Percentiles rank a stretch among this genome's conserved stretches.
Evolutionary conservation across 2,329 filamentous ascomycete species (phyloP).

Genomic region (Fusarium sp.): DNA sequence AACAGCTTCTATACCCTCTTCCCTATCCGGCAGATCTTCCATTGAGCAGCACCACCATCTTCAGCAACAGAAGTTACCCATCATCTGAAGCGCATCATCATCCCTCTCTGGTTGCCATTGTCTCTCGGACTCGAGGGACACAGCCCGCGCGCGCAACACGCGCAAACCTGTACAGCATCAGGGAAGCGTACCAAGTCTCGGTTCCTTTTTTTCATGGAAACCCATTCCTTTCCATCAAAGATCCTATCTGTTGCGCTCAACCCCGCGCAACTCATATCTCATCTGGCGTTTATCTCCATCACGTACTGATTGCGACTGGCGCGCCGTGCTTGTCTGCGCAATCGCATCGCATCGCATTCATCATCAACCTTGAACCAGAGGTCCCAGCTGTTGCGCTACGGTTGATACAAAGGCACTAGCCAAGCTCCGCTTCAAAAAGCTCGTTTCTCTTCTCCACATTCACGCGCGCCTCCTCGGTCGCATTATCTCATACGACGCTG

Average conservation of each 20-base stretch:
- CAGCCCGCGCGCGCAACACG: conserved; percentile 17
- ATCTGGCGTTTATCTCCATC: conserved; percentile 8
- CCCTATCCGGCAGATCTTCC: conserved; percentile 1
- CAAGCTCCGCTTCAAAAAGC: conserved; percentile 31
- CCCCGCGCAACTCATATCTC: conserved; percentile 15
- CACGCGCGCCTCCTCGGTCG: conserved; percentile 42
- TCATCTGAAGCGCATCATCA: conserved; percentile 1
- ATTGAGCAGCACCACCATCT: conserved; percentile 19
- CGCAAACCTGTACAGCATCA: conserved; percentile 16
- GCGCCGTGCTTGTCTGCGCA: conserved; percentile 14
- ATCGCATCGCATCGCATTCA: conserved; percentile 23
- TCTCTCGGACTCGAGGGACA: conserved; percentile 12
- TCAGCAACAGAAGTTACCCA: conserved; percentile 1
- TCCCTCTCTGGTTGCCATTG: conserved; percentile 3
- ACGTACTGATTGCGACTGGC: conserved; percentile 10
- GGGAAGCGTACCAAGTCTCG: conserved; percentile 22
- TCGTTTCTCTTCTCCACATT: conserved; percentile 43
- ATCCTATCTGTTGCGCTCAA: conserved; percentile 4
- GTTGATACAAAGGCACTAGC: conserved; percentile 30
- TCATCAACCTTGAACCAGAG: conserved; percentile 25
- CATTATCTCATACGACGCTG: conserved; percentile 40
- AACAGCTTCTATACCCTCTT: conserved; percentile 19
- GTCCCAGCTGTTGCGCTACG: conserved; percentile 19
- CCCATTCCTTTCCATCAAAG: background rate
- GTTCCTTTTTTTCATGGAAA: background rate